Evolutionary conservation across 805 yeast species (phyloP).

Genomic region (Candida awuae): DNA sequence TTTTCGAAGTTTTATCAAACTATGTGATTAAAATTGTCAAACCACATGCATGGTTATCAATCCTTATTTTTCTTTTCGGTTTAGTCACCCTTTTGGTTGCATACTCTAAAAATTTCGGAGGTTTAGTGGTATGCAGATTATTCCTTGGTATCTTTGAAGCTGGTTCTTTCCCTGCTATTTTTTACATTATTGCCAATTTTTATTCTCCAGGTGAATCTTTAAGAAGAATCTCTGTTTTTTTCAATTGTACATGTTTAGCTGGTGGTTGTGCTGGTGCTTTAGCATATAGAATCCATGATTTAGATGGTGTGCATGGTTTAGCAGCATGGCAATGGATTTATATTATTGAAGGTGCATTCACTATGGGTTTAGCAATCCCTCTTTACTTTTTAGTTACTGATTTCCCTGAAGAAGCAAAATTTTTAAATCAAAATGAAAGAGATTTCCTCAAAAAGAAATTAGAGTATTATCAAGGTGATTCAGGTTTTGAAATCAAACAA

Average conservation of each 20-base stretch:
- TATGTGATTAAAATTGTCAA: constrained; percentile 46
- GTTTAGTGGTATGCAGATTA: constrained; percentile 53
- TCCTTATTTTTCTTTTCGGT: constrained; percentile 54
- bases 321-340: constrained; percentile 41
- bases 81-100: constrained; percentile 60
- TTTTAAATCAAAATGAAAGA: constrained; percentile 43
- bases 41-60: constrained; percentile 59
- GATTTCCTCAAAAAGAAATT: constrained; percentile 50
- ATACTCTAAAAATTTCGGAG: constrained; percentile 48
- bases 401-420: constrained; percentile 64
- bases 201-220: constrained; percentile 60
- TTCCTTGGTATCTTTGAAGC: constrained; percentile 62
- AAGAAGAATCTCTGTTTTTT: constrained; percentile 59
- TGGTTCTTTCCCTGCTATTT: constrained; percentile 69
- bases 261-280: constrained; percentile 75
- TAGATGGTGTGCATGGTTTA: constrained; percentile 38
- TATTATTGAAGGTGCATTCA: constrained; percentile 32
- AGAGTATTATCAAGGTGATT: constrained; percentile 41
- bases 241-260: constrained; percentile 63
- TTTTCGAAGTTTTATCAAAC: constrained; percentile 62
- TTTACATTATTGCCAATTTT: constrained; percentile 59
- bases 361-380: constrained; percentile 28
- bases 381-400: constrained; percentile 48
- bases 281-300: constrained; percentile 54
- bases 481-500: constrained; percentile 42